Conservation (phyloP, 768 basidiomycete species). For the Psilocybe cyanescens region DNA sequence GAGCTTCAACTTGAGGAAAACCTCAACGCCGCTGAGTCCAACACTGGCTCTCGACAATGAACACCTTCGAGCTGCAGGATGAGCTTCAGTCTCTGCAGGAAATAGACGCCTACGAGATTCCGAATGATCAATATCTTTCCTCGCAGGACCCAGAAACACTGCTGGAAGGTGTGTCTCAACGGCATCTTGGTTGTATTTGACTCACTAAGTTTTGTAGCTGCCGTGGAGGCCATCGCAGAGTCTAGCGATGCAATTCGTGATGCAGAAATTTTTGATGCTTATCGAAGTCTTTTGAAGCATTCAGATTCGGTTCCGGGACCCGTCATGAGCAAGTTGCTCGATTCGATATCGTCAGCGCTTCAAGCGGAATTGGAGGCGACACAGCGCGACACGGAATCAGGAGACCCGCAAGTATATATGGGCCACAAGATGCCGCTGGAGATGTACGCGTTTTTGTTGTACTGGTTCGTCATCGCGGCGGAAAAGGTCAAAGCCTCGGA, state of each 20-base stretch:
- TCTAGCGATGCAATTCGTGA: slow-evolving; percentile 75
- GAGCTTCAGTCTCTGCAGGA: slow-evolving; percentile 72
- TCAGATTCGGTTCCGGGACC: slow-evolving; percentile 62
- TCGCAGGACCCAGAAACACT: slow-evolving; percentile 56
- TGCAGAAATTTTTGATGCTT: slow-evolving; percentile 76
- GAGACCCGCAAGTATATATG: slow-evolving; percentile 62
- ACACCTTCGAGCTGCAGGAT: slow-evolving; percentile 76
- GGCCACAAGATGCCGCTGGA: slow-evolving; percentile 80
- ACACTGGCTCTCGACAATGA: slow-evolving; percentile 1
- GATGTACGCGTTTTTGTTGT: slow-evolving; percentile 89
- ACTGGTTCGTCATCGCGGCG: slow-evolving; percentile 85
- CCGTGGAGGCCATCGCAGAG: slow-evolving; percentile 80
- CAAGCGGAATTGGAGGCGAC: slow-evolving; percentile 75
- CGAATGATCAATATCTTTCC: slow-evolving; percentile 66
- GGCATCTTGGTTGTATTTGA: slow-evolving; percentile 1
- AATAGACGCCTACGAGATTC: slow-evolving; percentile 63
- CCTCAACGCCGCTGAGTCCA: background rate
- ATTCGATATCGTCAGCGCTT: slow-evolving; percentile 82
- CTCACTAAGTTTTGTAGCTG: slow-evolving; percentile 46
- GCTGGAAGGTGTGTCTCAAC: slow-evolving; percentile 55
- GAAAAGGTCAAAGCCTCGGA: slow-evolving; percentile 72
- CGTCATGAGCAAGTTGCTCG: slow-evolving; percentile 84
- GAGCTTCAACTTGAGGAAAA: background rate
- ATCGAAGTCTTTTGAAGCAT: slow-evolving; percentile 81
- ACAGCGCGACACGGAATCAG: slow-evolving; percentile 67